phyloP scores from a whole-genome alignment of 2,329 filamentous ascomycete genomes.

The Fusarium solani-melongenae region DNA sequence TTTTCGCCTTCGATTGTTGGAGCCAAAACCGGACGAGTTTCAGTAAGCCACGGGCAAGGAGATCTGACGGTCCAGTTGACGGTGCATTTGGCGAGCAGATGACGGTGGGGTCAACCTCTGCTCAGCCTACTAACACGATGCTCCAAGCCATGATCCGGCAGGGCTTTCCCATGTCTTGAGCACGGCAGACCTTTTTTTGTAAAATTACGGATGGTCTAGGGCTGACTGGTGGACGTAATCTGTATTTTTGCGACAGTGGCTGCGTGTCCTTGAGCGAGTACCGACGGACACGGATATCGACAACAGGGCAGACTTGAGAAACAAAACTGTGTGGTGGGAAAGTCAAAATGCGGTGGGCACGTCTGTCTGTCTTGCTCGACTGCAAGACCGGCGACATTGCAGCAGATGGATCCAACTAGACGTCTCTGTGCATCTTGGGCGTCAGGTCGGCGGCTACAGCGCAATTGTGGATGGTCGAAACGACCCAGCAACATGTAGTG shows the following conservation, averaged over 20 bases:
- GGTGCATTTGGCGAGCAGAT: conserved; percentile 1
- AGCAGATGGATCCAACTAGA: conserved; percentile 18
- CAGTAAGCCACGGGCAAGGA: neutral
- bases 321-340: neutral
- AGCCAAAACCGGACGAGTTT: conserved; percentile 1
- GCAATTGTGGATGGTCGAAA: conserved; percentile 35
- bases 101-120: conserved; percentile 16
- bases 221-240: conserved; percentile 7
- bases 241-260: neutral
- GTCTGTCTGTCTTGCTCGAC: neutral
- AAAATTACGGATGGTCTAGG: conserved; percentile 23
- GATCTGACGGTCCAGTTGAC: neutral
- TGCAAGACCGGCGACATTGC: conserved; percentile 9
- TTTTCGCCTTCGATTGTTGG: neutral
- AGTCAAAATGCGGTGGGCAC: conserved; percentile 16
- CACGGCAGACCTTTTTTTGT: conserved; percentile 11
- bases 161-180: conserved; percentile 14
- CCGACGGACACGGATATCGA: neutral
- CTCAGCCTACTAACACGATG: conserved; percentile 36
- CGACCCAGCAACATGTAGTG: conserved; percentile 3
- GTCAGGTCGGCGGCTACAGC: conserved; percentile 39
- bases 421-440: conserved; percentile 20
- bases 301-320: neutral
- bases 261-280: neutral
- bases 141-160: conserved; percentile 27